These are phyloP conservation scores for Chrysosporium keratinophilum DNA, from an alignment of 2,329 filamentous ascomycete genomes.

Conservation along the genomic window DNA sequence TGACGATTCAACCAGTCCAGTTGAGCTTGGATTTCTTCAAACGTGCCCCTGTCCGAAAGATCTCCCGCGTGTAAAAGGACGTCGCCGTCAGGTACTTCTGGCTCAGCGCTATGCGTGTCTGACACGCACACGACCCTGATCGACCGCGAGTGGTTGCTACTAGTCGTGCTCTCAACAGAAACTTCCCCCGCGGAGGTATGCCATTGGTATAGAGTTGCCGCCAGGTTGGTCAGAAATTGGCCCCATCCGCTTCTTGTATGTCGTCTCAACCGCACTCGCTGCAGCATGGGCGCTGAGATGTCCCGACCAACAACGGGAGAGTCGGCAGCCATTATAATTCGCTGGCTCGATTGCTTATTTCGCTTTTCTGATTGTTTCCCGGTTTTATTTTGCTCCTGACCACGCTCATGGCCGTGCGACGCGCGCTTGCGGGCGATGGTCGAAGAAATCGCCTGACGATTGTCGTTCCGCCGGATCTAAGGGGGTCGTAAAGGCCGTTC, in stretches of 20 bases:
- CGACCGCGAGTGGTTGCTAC: constrained; percentile 27
- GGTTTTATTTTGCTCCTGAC: too few relatives aligned
- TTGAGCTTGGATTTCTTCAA: constrained; percentile 32
- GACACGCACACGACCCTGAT: constrained; percentile 32
- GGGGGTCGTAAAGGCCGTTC: not conserved
- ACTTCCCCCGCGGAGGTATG: not conserved
- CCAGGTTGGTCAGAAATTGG: not conserved
- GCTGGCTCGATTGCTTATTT: not conserved
- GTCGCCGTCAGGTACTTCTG: constrained; percentile 34
- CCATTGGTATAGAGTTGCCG: not conserved
- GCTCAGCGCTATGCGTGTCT: constrained; percentile 37
- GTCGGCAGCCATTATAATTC: not conserved
- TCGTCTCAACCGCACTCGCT: not conserved
- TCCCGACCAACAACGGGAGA: not conserved
- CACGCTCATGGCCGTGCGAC: too few relatives aligned
- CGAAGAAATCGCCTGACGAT: not conserved
- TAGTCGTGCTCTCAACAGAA: not conserved
- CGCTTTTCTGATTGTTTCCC: too few relatives aligned
- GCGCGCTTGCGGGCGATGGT: too few relatives aligned
- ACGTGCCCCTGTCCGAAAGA: constrained; percentile 38
- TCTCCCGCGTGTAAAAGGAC: constrained; percentile 43
- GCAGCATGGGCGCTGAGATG: not conserved
- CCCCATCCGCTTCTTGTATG: not conserved
- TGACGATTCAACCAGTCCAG: constrained; percentile 37
- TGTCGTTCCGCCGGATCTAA: not conserved